These are phyloP conservation scores for Penicillium sp. DNA, from an alignment of 2,329 filamentous ascomycete species.

Conservation along the genomic window DNA sequence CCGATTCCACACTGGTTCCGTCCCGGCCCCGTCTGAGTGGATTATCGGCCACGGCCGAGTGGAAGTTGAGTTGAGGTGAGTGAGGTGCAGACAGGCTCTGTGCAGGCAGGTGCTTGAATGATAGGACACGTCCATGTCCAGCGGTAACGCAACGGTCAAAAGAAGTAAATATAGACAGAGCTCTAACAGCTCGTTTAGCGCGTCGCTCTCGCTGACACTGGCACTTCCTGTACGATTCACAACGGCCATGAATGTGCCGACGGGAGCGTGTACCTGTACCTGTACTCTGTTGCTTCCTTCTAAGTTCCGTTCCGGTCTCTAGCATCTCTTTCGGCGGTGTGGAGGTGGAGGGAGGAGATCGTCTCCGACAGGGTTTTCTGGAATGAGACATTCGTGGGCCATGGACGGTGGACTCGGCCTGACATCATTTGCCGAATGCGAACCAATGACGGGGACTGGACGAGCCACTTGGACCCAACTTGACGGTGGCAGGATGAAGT, in stretches of 20 bases:
- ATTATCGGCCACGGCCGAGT: too few relatives aligned
- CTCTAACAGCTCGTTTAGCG: too few relatives aligned
- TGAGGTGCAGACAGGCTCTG: too few relatives aligned
- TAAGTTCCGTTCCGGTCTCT: too few relatives aligned
- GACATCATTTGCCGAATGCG: neutral
- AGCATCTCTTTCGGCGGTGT: neutral
- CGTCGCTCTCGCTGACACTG: too few relatives aligned
- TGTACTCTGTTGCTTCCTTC: too few relatives aligned
- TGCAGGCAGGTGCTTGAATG: too few relatives aligned
- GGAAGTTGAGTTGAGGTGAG: too few relatives aligned
- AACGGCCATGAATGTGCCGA: neutral
- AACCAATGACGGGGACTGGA: neutral
- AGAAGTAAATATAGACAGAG: too few relatives aligned
- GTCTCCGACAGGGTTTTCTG: conserved; percentile 1
- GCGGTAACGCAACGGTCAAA: too few relatives aligned
- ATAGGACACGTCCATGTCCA: too few relatives aligned
- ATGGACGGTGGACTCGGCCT: neutral
- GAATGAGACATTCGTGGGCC: neutral
- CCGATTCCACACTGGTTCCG: neutral
- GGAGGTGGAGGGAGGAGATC: too few relatives aligned
- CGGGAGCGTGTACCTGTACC: neutral
- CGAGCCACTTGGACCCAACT: neutral
- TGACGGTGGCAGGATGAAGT: neutral
- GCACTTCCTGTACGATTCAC: neutral
- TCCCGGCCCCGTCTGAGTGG: neutral